phyloP scores from a whole-genome alignment of 83 land plant species.

The Diphasiastrum complanatum region DNA sequence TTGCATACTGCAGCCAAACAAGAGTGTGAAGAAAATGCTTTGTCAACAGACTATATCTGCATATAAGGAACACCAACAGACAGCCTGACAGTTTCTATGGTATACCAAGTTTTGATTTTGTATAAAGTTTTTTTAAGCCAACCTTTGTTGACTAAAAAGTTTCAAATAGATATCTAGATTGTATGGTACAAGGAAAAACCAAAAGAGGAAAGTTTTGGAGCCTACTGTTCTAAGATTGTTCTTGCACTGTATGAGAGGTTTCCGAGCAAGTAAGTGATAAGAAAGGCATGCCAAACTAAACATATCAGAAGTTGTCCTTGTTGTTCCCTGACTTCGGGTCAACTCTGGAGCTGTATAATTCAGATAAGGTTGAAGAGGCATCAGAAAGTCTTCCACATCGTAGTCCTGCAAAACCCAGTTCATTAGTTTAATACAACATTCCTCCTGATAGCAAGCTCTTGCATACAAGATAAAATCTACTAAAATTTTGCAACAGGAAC shows the following conservation, averaged over 20 bases:
- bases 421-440: background rate
- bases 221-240: conserved; percentile 88
- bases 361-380: conserved; percentile 84
- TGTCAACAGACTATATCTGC: background rate
- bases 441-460: background rate
- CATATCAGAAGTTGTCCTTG: conserved; percentile 55
- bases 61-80: background rate
- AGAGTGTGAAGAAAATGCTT: background rate
- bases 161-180: too few relatives aligned
- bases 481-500: background rate
- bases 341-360: conserved; percentile 89
- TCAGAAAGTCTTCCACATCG: conserved; percentile 76
- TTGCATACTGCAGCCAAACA: conserved; percentile 62
- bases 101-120: too few relatives aligned
- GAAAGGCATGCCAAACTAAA: conserved; percentile 87
- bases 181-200: background rate
- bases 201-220: background rate
- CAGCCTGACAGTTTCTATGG: too few relatives aligned
- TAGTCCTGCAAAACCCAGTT: conserved; percentile 56
- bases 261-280: conserved; percentile 68
- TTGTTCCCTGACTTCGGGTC: conserved; percentile 43
- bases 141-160: too few relatives aligned
- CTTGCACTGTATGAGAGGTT: conserved; percentile 71
- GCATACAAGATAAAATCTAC: background rate
- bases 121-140: too few relatives aligned